Conservation (phyloP, 179 eudicot genomes). For the Vitellaria paradoxa region DNA sequence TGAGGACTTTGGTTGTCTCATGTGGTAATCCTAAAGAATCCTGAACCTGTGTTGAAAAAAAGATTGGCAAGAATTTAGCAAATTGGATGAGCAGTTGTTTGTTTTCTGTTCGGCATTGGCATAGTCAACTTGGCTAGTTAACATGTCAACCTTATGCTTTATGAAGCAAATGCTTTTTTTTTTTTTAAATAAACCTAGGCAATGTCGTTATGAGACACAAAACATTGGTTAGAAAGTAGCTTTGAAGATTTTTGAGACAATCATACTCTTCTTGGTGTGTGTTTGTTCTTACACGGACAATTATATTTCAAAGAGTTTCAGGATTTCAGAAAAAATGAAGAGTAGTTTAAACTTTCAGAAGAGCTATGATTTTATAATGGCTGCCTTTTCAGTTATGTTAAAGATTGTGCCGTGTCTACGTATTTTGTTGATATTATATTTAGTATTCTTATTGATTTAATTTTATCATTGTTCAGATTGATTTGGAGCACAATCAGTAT, state of each 20-base stretch:
- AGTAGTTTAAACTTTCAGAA: not conserved
- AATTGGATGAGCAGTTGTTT: not conserved
- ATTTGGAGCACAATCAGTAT: conserved; percentile 93
- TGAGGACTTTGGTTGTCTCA: not conserved
- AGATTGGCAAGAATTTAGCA: not conserved
- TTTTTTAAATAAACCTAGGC: not conserved
- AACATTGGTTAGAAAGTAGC: not conserved
- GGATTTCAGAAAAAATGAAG: no score
- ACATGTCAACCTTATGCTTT: not conserved
- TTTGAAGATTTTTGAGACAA: not conserved
- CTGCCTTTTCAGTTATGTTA: not conserved
- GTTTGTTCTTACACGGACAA: not conserved
- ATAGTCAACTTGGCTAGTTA: not conserved
- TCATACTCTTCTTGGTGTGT: not conserved
- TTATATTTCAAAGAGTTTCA: not conserved
- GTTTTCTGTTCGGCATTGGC: not conserved
- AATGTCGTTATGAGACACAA: not conserved
- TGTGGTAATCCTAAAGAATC: not conserved
- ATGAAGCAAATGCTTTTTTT: not conserved
- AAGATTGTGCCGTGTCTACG: not conserved
- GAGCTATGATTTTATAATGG: not conserved
- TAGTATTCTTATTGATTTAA: conserved; percentile 1
- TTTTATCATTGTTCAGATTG: conserved; percentile 52
- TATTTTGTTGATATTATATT: not conserved
- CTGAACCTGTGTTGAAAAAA: not conserved